These are phyloP conservation scores for Nemania bipapillata DNA, from an alignment of 2,329 filamentous ascomycete genomes.

Conservation along the genomic window DNA sequence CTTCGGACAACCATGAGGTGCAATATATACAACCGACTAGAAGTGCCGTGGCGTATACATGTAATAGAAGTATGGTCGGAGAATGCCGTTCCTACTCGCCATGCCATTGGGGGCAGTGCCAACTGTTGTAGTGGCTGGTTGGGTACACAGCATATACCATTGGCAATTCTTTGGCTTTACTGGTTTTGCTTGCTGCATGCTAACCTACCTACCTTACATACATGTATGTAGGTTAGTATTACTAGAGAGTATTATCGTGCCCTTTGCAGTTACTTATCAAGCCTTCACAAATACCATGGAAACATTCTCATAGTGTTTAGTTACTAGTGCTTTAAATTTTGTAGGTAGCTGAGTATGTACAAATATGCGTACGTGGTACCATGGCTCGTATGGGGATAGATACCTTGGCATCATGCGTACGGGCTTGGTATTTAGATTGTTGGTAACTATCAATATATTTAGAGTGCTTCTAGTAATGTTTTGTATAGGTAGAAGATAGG, in stretches of 20 bases:
- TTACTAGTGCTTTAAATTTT: too few species aligned
- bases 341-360: too few species aligned
- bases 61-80: slow-evolving; percentile 19
- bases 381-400: neutral
- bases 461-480: neutral
- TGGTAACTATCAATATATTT: neutral
- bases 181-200: slow-evolving; percentile 17
- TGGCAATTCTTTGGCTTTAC: slow-evolving; percentile 8
- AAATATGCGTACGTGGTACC: too few species aligned
- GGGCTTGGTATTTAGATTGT: neutral
- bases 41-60: slow-evolving; percentile 7
- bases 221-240: slow-evolving; percentile 9
- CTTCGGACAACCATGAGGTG: slow-evolving; percentile 20
- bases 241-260: neutral
- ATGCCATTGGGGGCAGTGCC: slow-evolving; percentile 5
- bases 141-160: slow-evolving; percentile 22
- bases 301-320: too few species aligned
- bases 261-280: neutral
- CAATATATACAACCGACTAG: slow-evolving; percentile 19
- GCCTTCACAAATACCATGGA: neutral
- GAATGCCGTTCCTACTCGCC: slow-evolving; percentile 29
- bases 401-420: neutral
- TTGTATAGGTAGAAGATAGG: neutral
- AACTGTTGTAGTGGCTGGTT: slow-evolving; percentile 1
- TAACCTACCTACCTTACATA: slow-evolving; percentile 6